These are phyloP conservation scores for Chalciporus sphaerocephalus DNA, from an alignment of 768 basidiomycete species.

Conservation along the genomic window DNA sequence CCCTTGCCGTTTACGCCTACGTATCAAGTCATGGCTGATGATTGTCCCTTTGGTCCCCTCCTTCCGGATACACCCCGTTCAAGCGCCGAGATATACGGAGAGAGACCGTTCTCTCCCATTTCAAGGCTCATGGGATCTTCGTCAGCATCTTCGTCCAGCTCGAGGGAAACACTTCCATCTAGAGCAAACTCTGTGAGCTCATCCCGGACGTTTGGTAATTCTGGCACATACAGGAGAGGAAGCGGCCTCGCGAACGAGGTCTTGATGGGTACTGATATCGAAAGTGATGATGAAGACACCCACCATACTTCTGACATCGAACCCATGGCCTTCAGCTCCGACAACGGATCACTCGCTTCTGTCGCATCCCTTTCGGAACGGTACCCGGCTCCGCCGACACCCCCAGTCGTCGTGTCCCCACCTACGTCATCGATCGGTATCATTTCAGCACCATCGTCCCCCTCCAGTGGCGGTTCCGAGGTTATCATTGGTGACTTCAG, in stretches of 20 bases:
- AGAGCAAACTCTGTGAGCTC: slow-evolving; percentile 12
- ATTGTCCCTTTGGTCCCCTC: slow-evolving; percentile 30
- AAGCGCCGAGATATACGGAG: slow-evolving; percentile 25
- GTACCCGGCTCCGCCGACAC: slow-evolving; percentile 27
- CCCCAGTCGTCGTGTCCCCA: slow-evolving; percentile 27
- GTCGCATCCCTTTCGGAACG: slow-evolving; percentile 30
- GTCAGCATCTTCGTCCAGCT: slow-evolving; percentile 2
- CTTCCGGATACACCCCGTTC: slow-evolving; percentile 29
- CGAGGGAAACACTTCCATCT: slow-evolving; percentile 7
- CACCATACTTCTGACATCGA: not conserved
- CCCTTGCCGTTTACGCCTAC: slow-evolving; percentile 18
- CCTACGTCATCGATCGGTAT: slow-evolving; percentile 23
- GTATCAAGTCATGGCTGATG: slow-evolving; percentile 17
- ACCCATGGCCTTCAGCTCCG: not conserved
- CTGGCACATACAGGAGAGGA: slow-evolving; percentile 10
- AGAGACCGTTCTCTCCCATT: slow-evolving; percentile 28
- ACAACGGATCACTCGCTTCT: slow-evolving; percentile 1
- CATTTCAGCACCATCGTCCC: slow-evolving; percentile 21
- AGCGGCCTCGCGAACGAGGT: slow-evolving; percentile 21
- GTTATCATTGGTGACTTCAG: slow-evolving; percentile 4
- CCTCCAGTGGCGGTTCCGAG: slow-evolving; percentile 16
- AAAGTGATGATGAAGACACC: not conserved
- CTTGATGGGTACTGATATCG: not conserved
- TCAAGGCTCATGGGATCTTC: slow-evolving; percentile 20
- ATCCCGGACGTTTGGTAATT: slow-evolving; percentile 3